Base-by-base conservation (phyloP, 345 rosid species). In the Mallotus nudiflorus region DNA sequence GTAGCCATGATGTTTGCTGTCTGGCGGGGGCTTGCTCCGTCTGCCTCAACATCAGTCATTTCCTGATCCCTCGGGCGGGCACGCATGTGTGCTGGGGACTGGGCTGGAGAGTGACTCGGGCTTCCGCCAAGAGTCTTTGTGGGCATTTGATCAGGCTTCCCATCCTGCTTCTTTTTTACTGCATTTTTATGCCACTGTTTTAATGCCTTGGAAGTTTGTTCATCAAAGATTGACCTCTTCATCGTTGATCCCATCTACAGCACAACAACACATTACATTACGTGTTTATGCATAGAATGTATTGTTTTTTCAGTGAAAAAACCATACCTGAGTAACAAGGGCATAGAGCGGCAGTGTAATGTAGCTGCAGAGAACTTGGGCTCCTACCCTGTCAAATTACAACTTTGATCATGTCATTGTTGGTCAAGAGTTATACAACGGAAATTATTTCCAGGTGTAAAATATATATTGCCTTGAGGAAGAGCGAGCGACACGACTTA, bases 291-390 rank as follows among this genome's bases (percentile, higher is more conserved):
- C n/a, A n/a, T n/a, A n/a, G n/a, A n/a, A n/a, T n/a, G n/a, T n/a
- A n/a, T n/a, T n/a, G n/a, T n/a, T n/a, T n/a, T n/a, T n/a, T n/a
- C n/a, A n/a, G 52, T n/a, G 27, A 19, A 48, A 29, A 42, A 28
- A 31, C 6, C 29, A 24, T 68, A 88, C 99, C 96, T 92, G 99
- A 71, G 99, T 90, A 40, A 96, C 99, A 58, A 96, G 99, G 42
- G 99, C 98, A 68, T 96, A 96, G 35, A 95, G 89, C 46, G 98
- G 99, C 62, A 95, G 97, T 37, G 98, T 95, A 77, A 83, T 88
- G 86, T 92, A 95, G 69, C 96, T 92, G 81, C 97, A 90, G 22
- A 92, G 75, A 73, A 95, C 71, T 48, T 95, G 97, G 39, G 88
- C 94, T 53, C 88, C 89, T 48, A 88, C 63, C 71, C 99, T 92